Percentiles rank a stretch among this genome's conserved stretches.
Evolutionary conservation across 2,329 filamentous ascomycete genomes (phyloP).

Genomic region (Rutstroemia sp.): DNA sequence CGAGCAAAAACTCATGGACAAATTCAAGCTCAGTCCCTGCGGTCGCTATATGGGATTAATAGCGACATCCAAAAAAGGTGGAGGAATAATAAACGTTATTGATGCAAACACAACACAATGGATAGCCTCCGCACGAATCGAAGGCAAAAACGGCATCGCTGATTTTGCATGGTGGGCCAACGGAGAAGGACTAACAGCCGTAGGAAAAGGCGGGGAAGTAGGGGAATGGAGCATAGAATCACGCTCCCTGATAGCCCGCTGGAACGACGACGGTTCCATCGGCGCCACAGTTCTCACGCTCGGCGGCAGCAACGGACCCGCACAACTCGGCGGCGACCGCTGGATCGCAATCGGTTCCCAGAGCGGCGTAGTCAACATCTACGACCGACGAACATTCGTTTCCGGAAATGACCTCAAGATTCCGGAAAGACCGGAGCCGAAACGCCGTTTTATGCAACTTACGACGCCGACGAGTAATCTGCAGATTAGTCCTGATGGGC

Average conservation of each 20-base stretch:
- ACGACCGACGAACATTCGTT: constrained; percentile 57
- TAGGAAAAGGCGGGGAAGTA: constrained; percentile 80
- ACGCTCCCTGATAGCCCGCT: constrained; percentile 67
- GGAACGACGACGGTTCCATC: constrained; percentile 85
- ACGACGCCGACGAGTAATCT: constrained; percentile 77
- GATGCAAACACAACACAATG: constrained; percentile 78
- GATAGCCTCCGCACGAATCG: constrained; percentile 73
- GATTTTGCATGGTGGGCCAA: constrained; percentile 93
- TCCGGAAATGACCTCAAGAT: constrained; percentile 41
- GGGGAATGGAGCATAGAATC: constrained; percentile 75
- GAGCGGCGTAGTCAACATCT: constrained; percentile 87
- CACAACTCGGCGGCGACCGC: constrained; percentile 64
- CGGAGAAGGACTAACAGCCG: constrained; percentile 72
- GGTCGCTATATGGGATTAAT: constrained; percentile 80
- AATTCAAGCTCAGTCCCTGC: constrained; percentile 79
- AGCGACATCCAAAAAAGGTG: constrained; percentile 74
- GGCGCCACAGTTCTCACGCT: constrained; percentile 77
- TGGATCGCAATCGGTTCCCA: constrained; percentile 86
- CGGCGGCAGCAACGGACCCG: constrained; percentile 57
- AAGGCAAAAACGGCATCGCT: constrained; percentile 74
- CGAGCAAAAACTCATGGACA: constrained; percentile 86
- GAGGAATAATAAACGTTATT: constrained; percentile 81
- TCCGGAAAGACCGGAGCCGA: constrained; percentile 62
- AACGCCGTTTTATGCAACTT: constrained; percentile 72
- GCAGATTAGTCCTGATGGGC: constrained; percentile 79